Conservation (phyloP, 73 alveolate genomes). For the Uronychia setigera region DNA sequence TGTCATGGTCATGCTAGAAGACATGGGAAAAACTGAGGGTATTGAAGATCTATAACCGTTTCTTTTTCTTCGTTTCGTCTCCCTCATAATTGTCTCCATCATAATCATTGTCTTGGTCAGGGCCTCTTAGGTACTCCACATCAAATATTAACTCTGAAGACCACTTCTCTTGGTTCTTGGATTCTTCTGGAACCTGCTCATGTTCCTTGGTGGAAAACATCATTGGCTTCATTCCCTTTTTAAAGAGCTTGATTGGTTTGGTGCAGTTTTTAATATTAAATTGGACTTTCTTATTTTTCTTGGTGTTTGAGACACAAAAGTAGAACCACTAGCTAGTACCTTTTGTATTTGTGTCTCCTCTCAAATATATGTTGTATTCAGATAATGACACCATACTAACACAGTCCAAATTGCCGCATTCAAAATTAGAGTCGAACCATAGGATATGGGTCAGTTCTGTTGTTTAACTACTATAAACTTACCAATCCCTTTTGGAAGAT, state of each 20-base stretch:
- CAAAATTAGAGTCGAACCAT: constrained; percentile 48
- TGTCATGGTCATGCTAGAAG: constrained; percentile 6
- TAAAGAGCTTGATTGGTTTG: not conserved
- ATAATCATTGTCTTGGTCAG: not conserved
- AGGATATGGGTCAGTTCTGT: not conserved
- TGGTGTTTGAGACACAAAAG: constrained; percentile 71
- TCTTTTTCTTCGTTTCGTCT: not conserved
- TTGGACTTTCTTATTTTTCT: not conserved
- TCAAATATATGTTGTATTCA: constrained; percentile 24
- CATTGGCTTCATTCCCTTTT: constrained; percentile 17
- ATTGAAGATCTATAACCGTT: not conserved
- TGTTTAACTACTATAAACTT: too few species aligned
- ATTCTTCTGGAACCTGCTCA: too few species aligned
- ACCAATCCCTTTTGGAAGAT: too few species aligned
- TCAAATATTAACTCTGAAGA: constrained; percentile 72
- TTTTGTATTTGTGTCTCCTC: constrained; percentile 52
- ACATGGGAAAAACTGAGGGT: not conserved
- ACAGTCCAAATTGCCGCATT: constrained; percentile 46
- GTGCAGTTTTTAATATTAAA: constrained; percentile 52
- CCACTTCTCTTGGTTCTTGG: constrained; percentile 8
- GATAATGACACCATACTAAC: constrained; percentile 18
- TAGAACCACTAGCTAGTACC: constrained; percentile 53
- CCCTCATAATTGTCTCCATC: not conserved
- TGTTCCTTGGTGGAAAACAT: constrained; percentile 81
- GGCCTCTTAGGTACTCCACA: not conserved